Evolutionary conservation across 306 rosid species (phyloP).

Genomic region (Malus sieversii): DNA sequence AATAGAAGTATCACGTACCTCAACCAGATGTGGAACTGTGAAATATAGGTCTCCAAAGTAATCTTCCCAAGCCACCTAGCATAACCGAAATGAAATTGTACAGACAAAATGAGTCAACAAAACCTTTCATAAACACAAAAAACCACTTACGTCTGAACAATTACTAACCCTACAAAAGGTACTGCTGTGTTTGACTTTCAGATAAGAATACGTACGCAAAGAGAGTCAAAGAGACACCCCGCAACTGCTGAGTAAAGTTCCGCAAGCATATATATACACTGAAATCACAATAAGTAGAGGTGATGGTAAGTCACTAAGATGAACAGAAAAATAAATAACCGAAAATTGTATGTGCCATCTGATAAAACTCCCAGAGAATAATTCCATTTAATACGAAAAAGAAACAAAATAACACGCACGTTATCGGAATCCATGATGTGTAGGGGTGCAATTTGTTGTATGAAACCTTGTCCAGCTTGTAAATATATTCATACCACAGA

Average conservation of each 20-base stretch:
- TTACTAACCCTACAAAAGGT: neutral
- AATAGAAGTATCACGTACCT: conserved; percentile 41
- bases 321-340: neutral
- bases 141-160: neutral
- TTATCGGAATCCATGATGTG: conserved; percentile 99
- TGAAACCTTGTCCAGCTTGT: conserved; percentile 94
- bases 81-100: conserved; percentile 11
- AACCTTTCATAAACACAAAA: neutral
- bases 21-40: conserved; percentile 99
- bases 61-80: conserved; percentile 98
- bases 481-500: conserved; percentile 85
- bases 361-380: neutral
- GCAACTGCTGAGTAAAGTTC: conserved; percentile 82
- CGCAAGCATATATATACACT: conserved; percentile 93
- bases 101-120: conserved; percentile 10
- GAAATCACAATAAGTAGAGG: conserved; percentile 25
- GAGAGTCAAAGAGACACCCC: conserved; percentile 78
- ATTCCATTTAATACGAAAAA: neutral
- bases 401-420: conserved; percentile 44
- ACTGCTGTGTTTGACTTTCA: neutral
- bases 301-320: neutral
- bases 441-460: conserved; percentile 92
- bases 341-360: neutral
- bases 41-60: conserved; percentile 95
- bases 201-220: conserved; percentile 66